Conservation (phyloP, 2,329 filamentous ascomycete genomes). For the Colletotrichum orbiculare region DNA sequence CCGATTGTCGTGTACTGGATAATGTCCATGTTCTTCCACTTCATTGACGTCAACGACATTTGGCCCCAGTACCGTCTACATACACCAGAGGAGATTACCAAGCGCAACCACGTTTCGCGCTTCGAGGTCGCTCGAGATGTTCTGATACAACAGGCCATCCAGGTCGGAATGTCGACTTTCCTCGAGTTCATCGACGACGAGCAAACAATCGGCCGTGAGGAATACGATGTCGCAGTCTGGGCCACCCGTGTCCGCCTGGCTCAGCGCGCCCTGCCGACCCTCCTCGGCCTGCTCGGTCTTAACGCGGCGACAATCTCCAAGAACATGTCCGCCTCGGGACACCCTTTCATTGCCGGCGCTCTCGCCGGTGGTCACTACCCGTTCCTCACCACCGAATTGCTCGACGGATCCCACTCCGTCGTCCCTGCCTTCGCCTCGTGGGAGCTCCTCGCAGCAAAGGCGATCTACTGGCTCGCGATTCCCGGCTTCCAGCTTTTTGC, state of each 20-base stretch:
- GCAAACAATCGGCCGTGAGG: constrained; percentile 80
- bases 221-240: constrained; percentile 91
- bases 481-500: constrained; percentile 81
- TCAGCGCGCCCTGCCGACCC: constrained; percentile 79
- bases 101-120: constrained; percentile 86
- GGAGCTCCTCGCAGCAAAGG: constrained; percentile 80
- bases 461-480: constrained; percentile 82
- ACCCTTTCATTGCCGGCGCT: constrained; percentile 80
- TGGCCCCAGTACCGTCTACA: constrained; percentile 94
- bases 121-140: constrained; percentile 92
- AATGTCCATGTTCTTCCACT: constrained; percentile 86
- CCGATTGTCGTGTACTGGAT: constrained; percentile 91
- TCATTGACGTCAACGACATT: constrained; percentile 85
- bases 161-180: constrained; percentile 76
- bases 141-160: constrained; percentile 89
- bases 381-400: constrained; percentile 69
- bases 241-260: constrained; percentile 82
- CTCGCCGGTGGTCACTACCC: constrained; percentile 87
- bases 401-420: constrained; percentile 60
- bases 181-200: constrained; percentile 79
- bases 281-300: constrained; percentile 79
- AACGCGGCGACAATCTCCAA: constrained; percentile 81
- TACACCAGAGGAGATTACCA: constrained; percentile 89
- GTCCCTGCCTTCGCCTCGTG: constrained; percentile 83
- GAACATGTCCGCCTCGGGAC: constrained; percentile 72